Percentiles rank a stretch among this genome's conserved stretches.
These are phyloP conservation scores for Fusarium marasasianum DNA, from an alignment of 2,329 filamentous ascomycete genomes.

Conservation along the genomic window DNA sequence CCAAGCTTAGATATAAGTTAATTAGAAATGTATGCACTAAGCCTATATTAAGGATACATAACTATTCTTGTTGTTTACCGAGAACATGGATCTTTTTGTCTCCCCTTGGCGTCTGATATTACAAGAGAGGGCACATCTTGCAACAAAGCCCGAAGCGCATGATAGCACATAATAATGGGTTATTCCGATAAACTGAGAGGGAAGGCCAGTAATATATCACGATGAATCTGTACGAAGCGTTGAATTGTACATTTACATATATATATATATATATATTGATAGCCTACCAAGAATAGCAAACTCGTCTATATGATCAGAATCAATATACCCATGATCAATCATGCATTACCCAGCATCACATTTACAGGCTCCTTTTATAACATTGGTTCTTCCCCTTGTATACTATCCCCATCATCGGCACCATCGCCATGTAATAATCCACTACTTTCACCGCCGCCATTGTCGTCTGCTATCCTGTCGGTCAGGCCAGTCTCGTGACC, in stretches of 20 bases:
- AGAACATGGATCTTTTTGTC: background rate
- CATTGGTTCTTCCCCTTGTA: constrained; percentile 41
- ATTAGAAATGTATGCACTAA: background rate
- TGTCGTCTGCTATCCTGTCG: constrained; percentile 44
- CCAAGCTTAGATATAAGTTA: background rate
- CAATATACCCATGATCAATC: background rate
- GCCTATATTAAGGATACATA: too few species aligned
- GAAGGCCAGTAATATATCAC: background rate
- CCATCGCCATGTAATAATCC: constrained; percentile 53
- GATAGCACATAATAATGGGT: background rate
- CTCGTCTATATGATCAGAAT: constrained; percentile 2
- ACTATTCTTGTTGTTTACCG: background rate
- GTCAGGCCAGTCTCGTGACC: constrained; percentile 48
- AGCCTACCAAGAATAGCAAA: background rate
- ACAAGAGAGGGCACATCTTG: background rate
- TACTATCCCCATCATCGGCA: constrained; percentile 47
- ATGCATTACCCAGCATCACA: constrained; percentile 2
- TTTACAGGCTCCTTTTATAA: constrained; percentile 28
- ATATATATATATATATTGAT: background rate
- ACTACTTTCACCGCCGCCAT: constrained; percentile 52
- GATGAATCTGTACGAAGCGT: background rate
- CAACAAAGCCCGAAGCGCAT: background rate
- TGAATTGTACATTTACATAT: too few species aligned
- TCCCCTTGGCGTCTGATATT: background rate
- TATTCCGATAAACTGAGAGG: background rate